Base-by-base conservation (phyloP, 2,329 filamentous ascomycete species). In the Fusarium kyushuense region DNA sequence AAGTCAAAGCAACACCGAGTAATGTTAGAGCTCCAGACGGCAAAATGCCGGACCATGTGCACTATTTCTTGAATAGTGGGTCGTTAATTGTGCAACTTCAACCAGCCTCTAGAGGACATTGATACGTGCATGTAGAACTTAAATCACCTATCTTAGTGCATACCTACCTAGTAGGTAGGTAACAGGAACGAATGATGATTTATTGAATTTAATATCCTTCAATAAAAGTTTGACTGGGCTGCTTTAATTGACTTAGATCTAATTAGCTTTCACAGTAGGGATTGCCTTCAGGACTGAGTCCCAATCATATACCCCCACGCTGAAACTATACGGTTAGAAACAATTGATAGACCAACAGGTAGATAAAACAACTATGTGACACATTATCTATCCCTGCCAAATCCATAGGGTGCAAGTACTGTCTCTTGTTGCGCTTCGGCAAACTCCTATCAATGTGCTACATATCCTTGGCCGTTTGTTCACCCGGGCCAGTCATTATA, bases 31-130 rank as follows among this genome's bases (percentile, higher is more conserved):
- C 67, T 70, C 58, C 41, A 60, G 45, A 40, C 67, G 67, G 67
- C 29, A 68, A 70, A 70, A 70, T 57, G 32, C 63, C 67, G 67
- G 67, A 25, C 63, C 40, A 55, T 56, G 62, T 46, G 53, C 63
- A 63, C 41, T 52, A 45, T 38, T 21, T 23, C 46, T 46, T 48
- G 58, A 67, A 36, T 30, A 45, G 55, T 67, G 57, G 62, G 51
- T 23, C 45, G 7, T 9, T 6, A 17, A 13, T 62, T 69, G 29
- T 69, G 56, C 29, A 61, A 9, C 5, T 19, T 36, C 32, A 19
- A n/a, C n/a, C n/a, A n/a, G n/a, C n/a, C n/a, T n/a, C n/a, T n/a
- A n/a, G n/a, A n/a, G n/a, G n/a, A n/a, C n/a, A n/a, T n/a, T n/a
- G n/a, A n/a, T n/a, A n/a, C n/a, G n/a, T n/a, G n/a, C n/a, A n/a